Percentiles rank a stretch among this genome's conserved stretches.
Conservation (phyloP, 805 yeast genomes). For the Suhomyces sp. region DNA sequence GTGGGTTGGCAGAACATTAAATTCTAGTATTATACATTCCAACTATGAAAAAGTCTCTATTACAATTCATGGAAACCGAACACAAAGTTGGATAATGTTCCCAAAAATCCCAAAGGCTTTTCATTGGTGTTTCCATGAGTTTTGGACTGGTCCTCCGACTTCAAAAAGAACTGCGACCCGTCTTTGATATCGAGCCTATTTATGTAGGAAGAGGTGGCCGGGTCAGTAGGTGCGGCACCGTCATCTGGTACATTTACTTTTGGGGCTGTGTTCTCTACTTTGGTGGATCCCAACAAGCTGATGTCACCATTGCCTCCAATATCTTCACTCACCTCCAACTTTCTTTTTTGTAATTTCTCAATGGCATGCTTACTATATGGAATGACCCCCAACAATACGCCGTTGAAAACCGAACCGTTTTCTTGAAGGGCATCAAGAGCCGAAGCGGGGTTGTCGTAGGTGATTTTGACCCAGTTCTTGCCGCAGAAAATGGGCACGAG, state of each 20-base stretch:
- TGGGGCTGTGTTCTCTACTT: not conserved
- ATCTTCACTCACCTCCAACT: conserved; percentile 44
- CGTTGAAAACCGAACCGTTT: conserved; percentile 71
- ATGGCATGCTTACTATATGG: conserved; percentile 62
- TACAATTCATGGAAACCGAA: conserved; percentile 46
- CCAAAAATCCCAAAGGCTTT: conserved; percentile 34
- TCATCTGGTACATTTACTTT: not conserved
- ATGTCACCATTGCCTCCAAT: conserved; percentile 37
- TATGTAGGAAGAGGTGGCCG: conserved; percentile 13
- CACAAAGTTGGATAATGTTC: conserved; percentile 31
- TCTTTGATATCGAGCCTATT: conserved; percentile 38
- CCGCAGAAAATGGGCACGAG: conserved; percentile 76
- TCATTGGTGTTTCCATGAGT: conserved; percentile 15
- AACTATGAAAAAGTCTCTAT: not conserved
- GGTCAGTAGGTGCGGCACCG: not conserved
- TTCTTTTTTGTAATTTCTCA: conserved; percentile 53
- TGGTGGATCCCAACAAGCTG: conserved; percentile 4
- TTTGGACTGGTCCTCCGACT: conserved; percentile 20
- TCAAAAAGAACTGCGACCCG: conserved; percentile 37
- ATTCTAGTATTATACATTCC: no score
- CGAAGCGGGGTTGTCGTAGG: conserved; percentile 70
- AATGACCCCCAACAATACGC: conserved; percentile 61
- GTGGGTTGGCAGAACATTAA: not conserved
- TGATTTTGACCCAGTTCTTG: conserved; percentile 85
- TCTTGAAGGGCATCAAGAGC: conserved; percentile 85